phyloP scores from a whole-genome alignment of 371 early-diverging fungal species.

The Syncephalastrum monosporum region DNA sequence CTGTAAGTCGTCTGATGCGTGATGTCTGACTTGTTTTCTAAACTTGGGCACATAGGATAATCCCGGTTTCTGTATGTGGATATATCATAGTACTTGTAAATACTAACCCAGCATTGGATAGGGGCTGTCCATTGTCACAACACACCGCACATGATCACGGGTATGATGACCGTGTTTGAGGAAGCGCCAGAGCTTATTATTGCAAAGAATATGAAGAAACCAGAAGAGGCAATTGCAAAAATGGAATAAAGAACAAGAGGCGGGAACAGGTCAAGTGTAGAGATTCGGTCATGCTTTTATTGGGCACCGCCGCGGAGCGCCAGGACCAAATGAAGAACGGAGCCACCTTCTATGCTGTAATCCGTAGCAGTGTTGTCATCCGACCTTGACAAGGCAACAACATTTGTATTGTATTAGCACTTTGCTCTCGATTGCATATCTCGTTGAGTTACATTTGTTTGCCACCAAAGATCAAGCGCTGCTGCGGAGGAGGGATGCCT shows the following conservation, averaged over 20 bases:
- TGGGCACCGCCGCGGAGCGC: slow-evolving; percentile 94
- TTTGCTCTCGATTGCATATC: background rate
- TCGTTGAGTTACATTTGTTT: slow-evolving; percentile 79
- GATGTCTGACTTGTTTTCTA: background rate
- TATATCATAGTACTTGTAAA: background rate
- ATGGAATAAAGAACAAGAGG: background rate
- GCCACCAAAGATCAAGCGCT: slow-evolving; percentile 93
- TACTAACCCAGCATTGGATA: background rate
- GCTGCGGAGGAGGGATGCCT: slow-evolving; percentile 96
- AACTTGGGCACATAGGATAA: slow-evolving; percentile 31
- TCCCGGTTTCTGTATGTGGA: slow-evolving; percentile 26
- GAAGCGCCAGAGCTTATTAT: slow-evolving; percentile 33
- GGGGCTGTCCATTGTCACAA: slow-evolving; percentile 50
- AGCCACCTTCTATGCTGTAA: slow-evolving; percentile 84
- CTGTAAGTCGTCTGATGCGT: slow-evolving; percentile 27
- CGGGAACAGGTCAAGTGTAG: no score
- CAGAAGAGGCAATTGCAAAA: background rate
- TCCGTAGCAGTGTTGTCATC: slow-evolving; percentile 83
- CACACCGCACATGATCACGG: slow-evolving; percentile 41
- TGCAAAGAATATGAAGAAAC: background rate
- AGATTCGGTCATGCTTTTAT: background rate
- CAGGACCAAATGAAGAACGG: slow-evolving; percentile 95
- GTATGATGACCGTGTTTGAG: slow-evolving; percentile 45
- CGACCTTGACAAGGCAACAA: slow-evolving; percentile 53
- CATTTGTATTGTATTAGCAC: background rate